Evolutionary conservation across 306 rosid genomes (phyloP), one percentile per base, ranked within the genome.

Genomic region (Lathyrus sativus): DNA sequence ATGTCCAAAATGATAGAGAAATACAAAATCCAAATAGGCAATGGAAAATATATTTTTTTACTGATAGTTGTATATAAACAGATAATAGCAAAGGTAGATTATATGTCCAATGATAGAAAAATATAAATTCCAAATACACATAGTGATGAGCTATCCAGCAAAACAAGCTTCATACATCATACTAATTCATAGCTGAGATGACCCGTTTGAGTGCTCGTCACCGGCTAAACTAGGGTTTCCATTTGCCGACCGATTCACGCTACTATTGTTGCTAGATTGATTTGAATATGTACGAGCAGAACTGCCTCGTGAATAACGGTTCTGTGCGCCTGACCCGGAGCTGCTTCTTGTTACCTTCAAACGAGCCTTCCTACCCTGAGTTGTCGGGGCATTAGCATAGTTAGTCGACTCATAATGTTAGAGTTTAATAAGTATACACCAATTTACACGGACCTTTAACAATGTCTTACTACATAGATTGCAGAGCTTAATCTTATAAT

Each of bases 281-380:
- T 80, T 86, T 45, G 96, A 76, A 75, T 88, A 76, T 46, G 86
- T 39, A 33, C 96, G 78, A 81, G 70, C 88, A 62, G 88, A 82
- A 81, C 75, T 86, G 81, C 86, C 85, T 72, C 95, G 84, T 9
- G 91, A 73, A 70, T 81, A 50, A 78, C 95, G 87, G 77, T 59
- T 88, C 81, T 84, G 91, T 14, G 96, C 81, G 6, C 91, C 96
- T 0, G 96, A 7, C 9, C 39, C 39, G 2, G 39, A 83, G 87
- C 84, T 90, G 77, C 96, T 95, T 83, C 99, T 88, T 64, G 99
- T 95, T 44, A 84, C 87, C 73, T 95, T 95, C 6, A 72, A 81
- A 49, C 99, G 97, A 43, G 99, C 99, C 81, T 87, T 95, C 83
- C 99, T 87, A 51, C 99, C 99, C 99, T 95, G 89, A 49, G 28